phyloP scores from a whole-genome alignment of 495 filamentous ascomycete species.

The Penicillium arizonense region DNA sequence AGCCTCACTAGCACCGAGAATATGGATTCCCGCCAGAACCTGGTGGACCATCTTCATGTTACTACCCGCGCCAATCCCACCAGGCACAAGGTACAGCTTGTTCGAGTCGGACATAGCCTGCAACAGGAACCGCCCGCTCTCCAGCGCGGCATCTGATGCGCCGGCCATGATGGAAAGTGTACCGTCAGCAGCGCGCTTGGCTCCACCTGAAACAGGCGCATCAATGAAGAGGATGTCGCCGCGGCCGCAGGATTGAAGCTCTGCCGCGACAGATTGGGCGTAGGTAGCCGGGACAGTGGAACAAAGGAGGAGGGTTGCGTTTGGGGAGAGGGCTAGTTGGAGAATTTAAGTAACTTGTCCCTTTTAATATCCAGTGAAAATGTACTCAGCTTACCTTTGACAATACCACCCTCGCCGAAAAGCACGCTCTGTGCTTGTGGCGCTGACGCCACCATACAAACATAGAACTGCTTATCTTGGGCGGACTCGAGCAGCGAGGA shows the following conservation, averaged over 20 bases:
- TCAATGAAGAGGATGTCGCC: constrained; percentile 70
- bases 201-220: constrained; percentile 75
- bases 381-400: constrained; percentile 25
- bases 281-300: constrained; percentile 73
- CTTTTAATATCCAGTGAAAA: neutral
- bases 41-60: constrained; percentile 91
- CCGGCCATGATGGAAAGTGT: constrained; percentile 81
- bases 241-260: constrained; percentile 53
- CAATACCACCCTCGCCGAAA: constrained; percentile 60
- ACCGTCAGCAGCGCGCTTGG: constrained; percentile 67
- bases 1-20: constrained; percentile 68
- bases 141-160: constrained; percentile 54
- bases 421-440: constrained; percentile 66
- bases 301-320: constrained; percentile 66
- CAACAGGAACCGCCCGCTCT: constrained; percentile 58
- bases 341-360: neutral
- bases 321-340: constrained; percentile 46
- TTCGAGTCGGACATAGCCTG: constrained; percentile 56
- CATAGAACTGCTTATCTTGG: constrained; percentile 55
- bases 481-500: constrained; percentile 64
- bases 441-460: constrained; percentile 80
- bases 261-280: constrained; percentile 54
- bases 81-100: constrained; percentile 72
- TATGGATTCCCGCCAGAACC: constrained; percentile 74
- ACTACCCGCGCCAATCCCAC: constrained; percentile 73